Conservation (phyloP, 177 flowering plant species). For the Vitis hybrid region DNA sequence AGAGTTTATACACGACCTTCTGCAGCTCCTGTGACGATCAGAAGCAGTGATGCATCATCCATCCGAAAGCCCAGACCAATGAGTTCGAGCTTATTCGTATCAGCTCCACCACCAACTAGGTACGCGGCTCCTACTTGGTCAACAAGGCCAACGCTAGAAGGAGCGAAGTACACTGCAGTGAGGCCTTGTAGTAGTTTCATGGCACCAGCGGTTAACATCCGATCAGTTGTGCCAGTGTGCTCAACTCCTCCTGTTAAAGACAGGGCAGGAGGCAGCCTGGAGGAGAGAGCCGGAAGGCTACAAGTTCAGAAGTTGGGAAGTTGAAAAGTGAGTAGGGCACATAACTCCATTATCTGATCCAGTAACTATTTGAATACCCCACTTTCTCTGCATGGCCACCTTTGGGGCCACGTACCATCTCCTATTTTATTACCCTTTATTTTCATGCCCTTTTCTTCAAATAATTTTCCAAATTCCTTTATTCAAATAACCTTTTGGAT, state of each 20-base stretch:
- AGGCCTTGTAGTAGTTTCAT: slow-evolving; percentile 17
- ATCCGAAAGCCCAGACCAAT: slow-evolving; percentile 21
- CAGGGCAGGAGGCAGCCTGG: slow-evolving; percentile 12
- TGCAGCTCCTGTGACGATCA: slow-evolving; percentile 27
- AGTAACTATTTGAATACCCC: too few species aligned
- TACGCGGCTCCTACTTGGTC: slow-evolving; percentile 11
- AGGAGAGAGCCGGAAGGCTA: neutral
- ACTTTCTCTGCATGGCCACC: too few species aligned
- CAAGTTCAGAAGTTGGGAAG: too few species aligned
- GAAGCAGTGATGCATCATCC: slow-evolving; percentile 20
- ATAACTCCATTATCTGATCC: too few species aligned
- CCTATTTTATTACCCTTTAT: too few species aligned
- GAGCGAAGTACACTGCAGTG: neutral
- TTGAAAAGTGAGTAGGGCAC: too few species aligned
- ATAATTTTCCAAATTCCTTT: too few species aligned
- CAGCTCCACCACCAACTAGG: slow-evolving; percentile 12
- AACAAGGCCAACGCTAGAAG: slow-evolving; percentile 12
- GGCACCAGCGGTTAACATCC: slow-evolving; percentile 52
- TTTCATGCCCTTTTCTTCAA: too few species aligned
- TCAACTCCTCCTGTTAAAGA: slow-evolving; percentile 33
- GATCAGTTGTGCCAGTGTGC: slow-evolving; percentile 46
- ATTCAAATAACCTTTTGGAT: too few species aligned
- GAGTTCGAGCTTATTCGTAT: slow-evolving; percentile 7
- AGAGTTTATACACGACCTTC: slow-evolving; percentile 9
- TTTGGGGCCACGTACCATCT: too few species aligned